Conservation (phyloP, 345 rosid species). For the Lumnitzera racemosa region DNA sequence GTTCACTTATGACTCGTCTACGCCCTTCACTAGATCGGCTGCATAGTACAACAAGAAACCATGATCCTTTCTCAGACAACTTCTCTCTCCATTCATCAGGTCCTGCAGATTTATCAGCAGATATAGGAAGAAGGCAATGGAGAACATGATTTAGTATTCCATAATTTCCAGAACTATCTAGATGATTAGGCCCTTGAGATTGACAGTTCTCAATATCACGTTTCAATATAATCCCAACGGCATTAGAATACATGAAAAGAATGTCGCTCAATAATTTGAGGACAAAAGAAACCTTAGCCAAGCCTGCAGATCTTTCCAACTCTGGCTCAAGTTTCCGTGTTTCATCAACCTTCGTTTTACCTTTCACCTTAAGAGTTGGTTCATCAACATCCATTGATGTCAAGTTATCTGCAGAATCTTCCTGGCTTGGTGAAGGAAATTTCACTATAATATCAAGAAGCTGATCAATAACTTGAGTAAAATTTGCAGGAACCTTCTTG, state of each 20-base stretch:
- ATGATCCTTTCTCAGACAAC: constrained; percentile 84
- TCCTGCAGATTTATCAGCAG: constrained; percentile 60
- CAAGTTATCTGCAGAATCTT: constrained; percentile 34
- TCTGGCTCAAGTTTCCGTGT: constrained; percentile 47
- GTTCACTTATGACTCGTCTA: constrained; percentile 74
- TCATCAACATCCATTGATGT: constrained; percentile 80
- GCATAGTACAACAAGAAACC: constrained; percentile 84
- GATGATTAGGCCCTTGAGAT: constrained; percentile 54
- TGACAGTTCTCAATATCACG: constrained; percentile 79
- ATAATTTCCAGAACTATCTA: constrained; percentile 41
- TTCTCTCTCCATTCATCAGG: constrained; percentile 88
- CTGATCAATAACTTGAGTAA: constrained; percentile 86
- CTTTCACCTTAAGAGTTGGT: constrained; percentile 71
- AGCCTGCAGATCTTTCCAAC: constrained; percentile 73
- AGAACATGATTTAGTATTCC: constrained; percentile 81
- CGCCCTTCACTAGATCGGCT: constrained; percentile 93
- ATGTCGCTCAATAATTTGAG: constrained; percentile 87
- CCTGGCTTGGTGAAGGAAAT: constrained; percentile 49
- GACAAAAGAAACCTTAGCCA: constrained; percentile 86
- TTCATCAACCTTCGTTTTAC: constrained; percentile 80
- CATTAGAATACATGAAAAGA: constrained; percentile 81
- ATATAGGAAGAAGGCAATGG: constrained; percentile 67
- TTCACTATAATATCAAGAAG: constrained; percentile 85
- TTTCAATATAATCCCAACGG: constrained; percentile 71
- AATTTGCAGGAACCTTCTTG: constrained; percentile 72